Base-by-base conservation (phyloP, 23 red algal genomes). In the Chondrus crispus region DNA sequence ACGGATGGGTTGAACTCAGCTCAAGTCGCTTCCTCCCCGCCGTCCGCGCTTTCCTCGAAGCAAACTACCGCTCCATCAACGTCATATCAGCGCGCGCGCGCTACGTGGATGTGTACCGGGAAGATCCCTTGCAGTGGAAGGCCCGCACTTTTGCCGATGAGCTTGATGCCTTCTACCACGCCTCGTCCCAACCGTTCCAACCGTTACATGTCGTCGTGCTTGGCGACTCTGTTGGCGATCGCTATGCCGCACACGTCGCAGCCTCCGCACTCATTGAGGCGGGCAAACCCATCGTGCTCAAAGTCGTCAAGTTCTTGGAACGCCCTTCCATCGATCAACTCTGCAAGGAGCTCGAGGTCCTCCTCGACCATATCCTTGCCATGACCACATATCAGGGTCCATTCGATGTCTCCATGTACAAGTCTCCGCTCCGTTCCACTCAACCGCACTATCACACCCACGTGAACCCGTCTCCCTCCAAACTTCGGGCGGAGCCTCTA, bases 1-100 rank as follows among this genome's bases (percentile, higher is more conserved):
- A 92, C 29, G 96, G 96, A n/a, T 98, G 96, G 96, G 94, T 96
- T 9, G 93, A 95, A 78, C 93, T 96, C 16, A 94, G 87, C 19
- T 91, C 91, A n/a, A 84, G 68, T 28, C 93, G 94, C 80, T 98
- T 98, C 88, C 68, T 98, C 8, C 96, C 96, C 36, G 82, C 89
- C 28, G 93, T 96, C 14, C 79, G 62, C n/a, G 66, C 62, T 20
- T 95, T 95, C 75, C 68, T 98, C 45, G 88, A 96, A 6, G 22
- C 39, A 55, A 74, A 93, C 47, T 88, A 88, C 47, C 73, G 75
- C 16, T 54, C 47, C 35, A 80, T 98, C 26, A 80, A 79, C 29
- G 81, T 98, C 45, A 85, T 98, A 14, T 98, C 96, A 33, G 96
- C 96, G 14, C 91, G 96, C 70, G 93, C 85, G 58, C 74, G 70